These are phyloP conservation scores for Pseudopediastrum boryanum DNA, from an alignment of 139 green algal species.

Conservation along the genomic window DNA sequence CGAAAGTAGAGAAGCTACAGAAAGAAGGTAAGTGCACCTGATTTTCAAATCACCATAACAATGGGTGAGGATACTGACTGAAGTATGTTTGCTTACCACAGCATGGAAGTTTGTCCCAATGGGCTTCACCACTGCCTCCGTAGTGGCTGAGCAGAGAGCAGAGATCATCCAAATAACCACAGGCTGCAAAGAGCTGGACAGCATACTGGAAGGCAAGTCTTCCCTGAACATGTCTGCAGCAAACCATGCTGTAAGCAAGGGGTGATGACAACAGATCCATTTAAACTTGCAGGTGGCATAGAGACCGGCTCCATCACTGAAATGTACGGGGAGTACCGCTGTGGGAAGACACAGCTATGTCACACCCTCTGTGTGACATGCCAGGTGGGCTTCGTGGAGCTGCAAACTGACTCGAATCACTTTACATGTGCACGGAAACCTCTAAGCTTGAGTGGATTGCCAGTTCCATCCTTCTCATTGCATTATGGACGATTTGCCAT, in stretches of 20 bases:
- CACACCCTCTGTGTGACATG: slow-evolving; percentile 98
- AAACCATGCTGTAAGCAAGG: neutral
- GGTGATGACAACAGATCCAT: neutral
- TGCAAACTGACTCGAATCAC: no score
- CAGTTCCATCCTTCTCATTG: no score
- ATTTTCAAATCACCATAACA: neutral
- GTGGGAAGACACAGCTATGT: slow-evolving; percentile 98
- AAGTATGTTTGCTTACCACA: slow-evolving; percentile 48
- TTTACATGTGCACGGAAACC: no score
- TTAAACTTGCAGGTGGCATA: slow-evolving; percentile 78
- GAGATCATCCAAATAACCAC: slow-evolving; percentile 91
- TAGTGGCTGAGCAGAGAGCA: slow-evolving; percentile 76
- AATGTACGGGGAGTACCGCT: slow-evolving; percentile 96
- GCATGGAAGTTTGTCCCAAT: slow-evolving; percentile 90
- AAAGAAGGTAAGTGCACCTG: slow-evolving; percentile 69
- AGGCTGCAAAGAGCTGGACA: slow-evolving; percentile 91
- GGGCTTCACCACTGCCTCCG: slow-evolving; percentile 94
- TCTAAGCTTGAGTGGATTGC: no score
- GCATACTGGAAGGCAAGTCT: slow-evolving; percentile 81
- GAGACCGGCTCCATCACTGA: slow-evolving; percentile 99
- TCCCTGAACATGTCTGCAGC: neutral
- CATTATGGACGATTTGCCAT: no score
- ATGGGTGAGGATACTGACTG: neutral
- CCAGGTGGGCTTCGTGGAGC: slow-evolving; percentile 86
- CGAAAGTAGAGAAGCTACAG: slow-evolving; percentile 94